These are phyloP conservation scores for Calonectria naviculata DNA, from an alignment of 2,329 filamentous ascomycete genomes.

Conservation along the genomic window DNA sequence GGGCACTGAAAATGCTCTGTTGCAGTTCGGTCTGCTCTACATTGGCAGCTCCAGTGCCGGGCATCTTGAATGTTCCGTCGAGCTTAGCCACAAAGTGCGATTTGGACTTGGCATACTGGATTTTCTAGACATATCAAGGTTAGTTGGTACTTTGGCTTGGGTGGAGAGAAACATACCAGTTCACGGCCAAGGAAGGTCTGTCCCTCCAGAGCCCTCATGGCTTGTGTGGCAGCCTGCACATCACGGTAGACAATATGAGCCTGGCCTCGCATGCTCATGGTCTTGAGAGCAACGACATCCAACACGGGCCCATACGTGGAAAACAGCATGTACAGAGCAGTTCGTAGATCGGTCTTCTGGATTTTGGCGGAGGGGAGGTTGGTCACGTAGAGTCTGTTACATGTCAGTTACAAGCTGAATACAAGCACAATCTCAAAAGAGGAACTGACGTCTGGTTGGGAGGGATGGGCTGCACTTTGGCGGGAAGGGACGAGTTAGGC, in stretches of 20 bases:
- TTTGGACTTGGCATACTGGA: conserved; percentile 90
- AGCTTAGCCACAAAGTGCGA: conserved; percentile 91
- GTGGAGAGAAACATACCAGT: conserved; percentile 71
- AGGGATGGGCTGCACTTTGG: conserved; percentile 66
- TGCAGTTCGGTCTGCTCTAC: conserved; percentile 79
- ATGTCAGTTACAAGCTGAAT: conserved; percentile 12
- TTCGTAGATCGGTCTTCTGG: conserved; percentile 87
- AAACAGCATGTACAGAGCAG: conserved; percentile 92
- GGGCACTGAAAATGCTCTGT: conserved; percentile 83
- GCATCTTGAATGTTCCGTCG: conserved; percentile 87
- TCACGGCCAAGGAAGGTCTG: conserved; percentile 87
- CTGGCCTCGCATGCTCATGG: conserved; percentile 92
- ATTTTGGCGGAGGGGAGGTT: conserved; percentile 90
- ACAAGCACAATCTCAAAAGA: conserved; percentile 6
- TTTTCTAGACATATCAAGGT: conserved; percentile 69
- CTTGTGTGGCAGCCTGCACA: conserved; percentile 90
- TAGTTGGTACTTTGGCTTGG: conserved; percentile 9
- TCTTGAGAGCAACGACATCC: conserved; percentile 91
- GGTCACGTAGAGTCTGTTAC: conserved; percentile 82
- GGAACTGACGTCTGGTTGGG: conserved; percentile 80
- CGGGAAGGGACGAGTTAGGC: conserved; percentile 55
- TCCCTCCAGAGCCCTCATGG: conserved; percentile 88
- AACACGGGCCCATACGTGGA: conserved; percentile 93
- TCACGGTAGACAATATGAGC: conserved; percentile 94
- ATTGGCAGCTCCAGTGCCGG: conserved; percentile 64